Evolutionary conservation across 257 asterid species (phyloP).

Genomic region (Jacaranda mimosifolia): DNA sequence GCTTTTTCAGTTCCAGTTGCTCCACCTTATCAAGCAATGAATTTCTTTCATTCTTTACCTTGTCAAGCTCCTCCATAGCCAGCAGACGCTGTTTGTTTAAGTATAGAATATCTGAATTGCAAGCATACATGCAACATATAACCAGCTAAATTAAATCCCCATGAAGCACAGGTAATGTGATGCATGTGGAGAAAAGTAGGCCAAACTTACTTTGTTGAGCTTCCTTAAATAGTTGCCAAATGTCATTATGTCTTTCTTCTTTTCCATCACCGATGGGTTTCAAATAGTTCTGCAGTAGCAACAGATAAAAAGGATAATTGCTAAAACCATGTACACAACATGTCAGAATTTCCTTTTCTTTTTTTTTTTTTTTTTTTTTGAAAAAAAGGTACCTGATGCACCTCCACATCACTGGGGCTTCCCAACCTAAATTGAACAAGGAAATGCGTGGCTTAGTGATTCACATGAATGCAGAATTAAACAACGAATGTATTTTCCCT

Average conservation of each 20-base stretch:
- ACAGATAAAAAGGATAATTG: background rate
- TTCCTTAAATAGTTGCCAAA: slow-evolving; percentile 76
- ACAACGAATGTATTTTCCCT: background rate
- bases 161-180: slow-evolving; percentile 17
- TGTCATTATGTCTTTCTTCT: slow-evolving; percentile 55
- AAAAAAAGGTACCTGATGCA: slow-evolving; percentile 48
- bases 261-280: slow-evolving; percentile 39
- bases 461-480: slow-evolving; percentile 20
- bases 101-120: slow-evolving; percentile 67
- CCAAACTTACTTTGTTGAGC: slow-evolving; percentile 73
- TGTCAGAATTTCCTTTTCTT: background rate
- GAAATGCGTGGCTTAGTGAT: slow-evolving; percentile 33
- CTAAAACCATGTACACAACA: slow-evolving; percentile 18
- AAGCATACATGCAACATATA: slow-evolving; percentile 35
- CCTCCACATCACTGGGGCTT: slow-evolving; percentile 44
- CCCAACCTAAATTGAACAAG: slow-evolving; percentile 50
- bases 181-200: slow-evolving; percentile 16
- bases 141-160: slow-evolving; percentile 15
- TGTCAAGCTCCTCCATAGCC: slow-evolving; percentile 77
- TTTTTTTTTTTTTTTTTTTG: too few relatives aligned
- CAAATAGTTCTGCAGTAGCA: slow-evolving; percentile 45
- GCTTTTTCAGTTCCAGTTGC: slow-evolving; percentile 57
- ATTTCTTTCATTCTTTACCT: slow-evolving; percentile 61
- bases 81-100: slow-evolving; percentile 75
- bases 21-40: slow-evolving; percentile 59